Conservation (phyloP, 345 rosid genomes). For the Gossypium australe region DNA sequence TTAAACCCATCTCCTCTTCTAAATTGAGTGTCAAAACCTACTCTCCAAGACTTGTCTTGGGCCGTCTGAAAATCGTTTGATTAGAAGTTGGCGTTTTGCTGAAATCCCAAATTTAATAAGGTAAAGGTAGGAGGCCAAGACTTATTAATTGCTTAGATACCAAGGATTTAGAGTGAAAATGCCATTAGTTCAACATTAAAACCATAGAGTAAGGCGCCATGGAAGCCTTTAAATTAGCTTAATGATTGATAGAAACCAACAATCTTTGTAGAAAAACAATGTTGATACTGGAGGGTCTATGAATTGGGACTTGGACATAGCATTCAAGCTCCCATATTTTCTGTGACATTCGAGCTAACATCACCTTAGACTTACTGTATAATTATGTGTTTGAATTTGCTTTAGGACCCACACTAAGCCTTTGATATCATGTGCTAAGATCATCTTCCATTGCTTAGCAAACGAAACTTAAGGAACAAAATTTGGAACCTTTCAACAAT, state of each 20-base stretch:
- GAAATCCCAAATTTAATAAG: not conserved
- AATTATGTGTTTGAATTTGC: not conserved
- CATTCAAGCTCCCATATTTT: not conserved
- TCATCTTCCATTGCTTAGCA: not conserved
- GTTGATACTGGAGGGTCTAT: not conserved
- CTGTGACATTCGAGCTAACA: not conserved
- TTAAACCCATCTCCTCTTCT: not conserved
- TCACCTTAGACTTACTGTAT: not conserved
- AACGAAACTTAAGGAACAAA: constrained; percentile 3
- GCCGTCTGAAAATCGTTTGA: not conserved
- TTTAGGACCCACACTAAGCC: not conserved
- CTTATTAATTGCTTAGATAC: not conserved
- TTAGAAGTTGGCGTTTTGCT: not conserved
- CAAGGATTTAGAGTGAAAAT: not conserved
- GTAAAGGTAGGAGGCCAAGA: not conserved
- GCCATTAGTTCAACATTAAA: not conserved
- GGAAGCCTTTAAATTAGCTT: not conserved
- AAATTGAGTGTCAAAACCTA: not conserved
- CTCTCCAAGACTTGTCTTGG: not conserved
- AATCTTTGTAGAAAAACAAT: not conserved
- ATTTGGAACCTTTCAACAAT: constrained; percentile 5
- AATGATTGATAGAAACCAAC: not conserved
- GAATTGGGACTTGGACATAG: not conserved
- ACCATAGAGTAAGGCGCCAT: too few relatives aligned
- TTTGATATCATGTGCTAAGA: not conserved